Evolutionary conservation across 768 basidiomycete species (phyloP), one percentile per base, ranked within the genome.

Genomic region (Hortiboletus campestris): DNA sequence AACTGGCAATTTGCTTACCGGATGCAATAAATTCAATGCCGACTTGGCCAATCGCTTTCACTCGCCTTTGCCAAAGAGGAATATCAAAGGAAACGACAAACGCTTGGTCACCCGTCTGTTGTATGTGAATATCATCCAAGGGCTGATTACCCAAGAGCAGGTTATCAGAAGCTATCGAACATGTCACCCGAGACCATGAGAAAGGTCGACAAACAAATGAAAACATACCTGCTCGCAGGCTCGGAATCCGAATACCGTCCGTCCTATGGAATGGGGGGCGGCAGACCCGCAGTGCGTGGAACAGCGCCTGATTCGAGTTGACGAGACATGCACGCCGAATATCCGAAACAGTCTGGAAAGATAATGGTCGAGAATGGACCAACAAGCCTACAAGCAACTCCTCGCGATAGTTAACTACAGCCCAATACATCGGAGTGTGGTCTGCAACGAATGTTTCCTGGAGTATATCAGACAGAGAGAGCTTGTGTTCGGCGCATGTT

Each of bases 11-110:
- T 20, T 11, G 5, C 44, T 46, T 35, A 69, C 69, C 55, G 8
- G 58, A 64, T 14, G 84, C 86, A 44, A 89, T 85, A 55, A 89
- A 89, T 58, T 90, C 86, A 8, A 88, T 63, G n/a, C 62, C 62
- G n/a, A 86, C 77, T 34, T 71, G 59, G 41, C 80, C 80, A 12
- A 82, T 77, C n/a, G 85, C 80, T 43, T 80, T 75, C 85, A 90
- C 84, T 32, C 88, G 77, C 59, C 80, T 82, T 67, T 87, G 84
- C 69, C 89, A 90, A 38, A 81, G 75, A 20, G 77, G 72, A 14
- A 89, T 74, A 13, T 75, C 72, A 48, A 88, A 77, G 25, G 75
- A 68, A 4, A 78, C 81, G 0, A 73, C 74, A 58, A 89, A 89
- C 0, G 77, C 75, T 0, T 80, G 78, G 8, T 62, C 58, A 13